Percentiles rank a stretch among this genome's conserved stretches.
These are phyloP conservation scores for Mayamaea pseudoterrestris DNA, from an alignment of 108 stramenopile genomes.

Conservation along the genomic window DNA sequence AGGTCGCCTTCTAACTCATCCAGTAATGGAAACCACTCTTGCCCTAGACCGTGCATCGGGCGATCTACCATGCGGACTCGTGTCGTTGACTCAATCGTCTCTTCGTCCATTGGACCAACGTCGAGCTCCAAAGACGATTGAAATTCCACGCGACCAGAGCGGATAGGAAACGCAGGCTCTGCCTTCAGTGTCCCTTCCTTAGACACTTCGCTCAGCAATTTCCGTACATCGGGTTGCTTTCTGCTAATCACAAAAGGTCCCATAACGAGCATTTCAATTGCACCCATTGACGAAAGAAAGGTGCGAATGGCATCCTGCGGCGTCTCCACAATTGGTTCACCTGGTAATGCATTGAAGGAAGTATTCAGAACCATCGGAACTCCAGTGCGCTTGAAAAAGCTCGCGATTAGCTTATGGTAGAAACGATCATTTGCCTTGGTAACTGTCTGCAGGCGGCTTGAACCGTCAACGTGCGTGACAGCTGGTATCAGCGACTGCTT, in stretches of 20 bases:
- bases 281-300: slow-evolving; percentile 75
- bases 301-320: slow-evolving; percentile 77
- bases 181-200: slow-evolving; percentile 25
- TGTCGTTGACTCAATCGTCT: slow-evolving; percentile 27
- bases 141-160: slow-evolving; percentile 44
- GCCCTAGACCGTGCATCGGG: slow-evolving; percentile 59
- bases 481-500: slow-evolving; percentile 70
- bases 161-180: slow-evolving; percentile 45
- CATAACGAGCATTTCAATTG: slow-evolving; percentile 77
- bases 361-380: slow-evolving; percentile 95
- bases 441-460: slow-evolving; percentile 90
- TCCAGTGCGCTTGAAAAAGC: slow-evolving; percentile 75
- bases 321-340: slow-evolving; percentile 91
- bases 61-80: slow-evolving; percentile 67
- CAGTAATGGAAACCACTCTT: slow-evolving; percentile 57
- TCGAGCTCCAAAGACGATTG: slow-evolving; percentile 39
- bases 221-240: slow-evolving; percentile 45
- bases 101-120: slow-evolving; percentile 19
- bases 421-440: slow-evolving; percentile 56
- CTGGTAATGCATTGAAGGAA: slow-evolving; percentile 83
- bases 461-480: slow-evolving; percentile 92
- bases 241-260: slow-evolving; percentile 73
- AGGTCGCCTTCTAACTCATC: slow-evolving; percentile 82
- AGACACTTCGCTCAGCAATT: slow-evolving; percentile 48
- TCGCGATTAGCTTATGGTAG: slow-evolving; percentile 75